Percentiles rank a stretch among this genome's conserved stretches.
Conservation (phyloP, 202 grass and related monocot genomes). For the Zoysia matrella region DNA sequence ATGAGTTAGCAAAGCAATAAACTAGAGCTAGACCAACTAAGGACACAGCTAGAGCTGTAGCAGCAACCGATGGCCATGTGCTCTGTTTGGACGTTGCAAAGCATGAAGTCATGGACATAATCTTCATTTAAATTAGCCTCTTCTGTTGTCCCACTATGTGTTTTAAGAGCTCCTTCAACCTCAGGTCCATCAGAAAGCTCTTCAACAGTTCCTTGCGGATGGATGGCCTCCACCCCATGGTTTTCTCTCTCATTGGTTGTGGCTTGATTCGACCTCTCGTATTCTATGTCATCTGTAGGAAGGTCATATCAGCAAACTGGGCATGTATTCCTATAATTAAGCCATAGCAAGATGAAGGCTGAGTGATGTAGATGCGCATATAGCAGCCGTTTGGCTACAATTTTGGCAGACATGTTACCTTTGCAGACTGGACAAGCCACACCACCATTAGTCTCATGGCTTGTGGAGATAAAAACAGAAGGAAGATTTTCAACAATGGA, state of each 20-base stretch:
- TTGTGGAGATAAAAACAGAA: conserved; percentile 61
- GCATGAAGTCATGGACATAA: neutral
- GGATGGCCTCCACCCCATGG: conserved; percentile 29
- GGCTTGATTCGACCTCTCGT: conserved; percentile 60
- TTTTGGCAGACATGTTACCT: conserved; percentile 54
- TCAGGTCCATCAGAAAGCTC: conserved; percentile 57
- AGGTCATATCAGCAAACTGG: conserved; percentile 84
- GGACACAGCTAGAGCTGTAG: conserved; percentile 72
- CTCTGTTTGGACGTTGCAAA: conserved; percentile 39
- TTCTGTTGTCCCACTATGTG: conserved; percentile 24
- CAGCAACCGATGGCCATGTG: conserved; percentile 46
- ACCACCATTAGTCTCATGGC: conserved; percentile 51
- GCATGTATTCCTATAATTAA: conserved; percentile 21
- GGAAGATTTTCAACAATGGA: conserved; percentile 60
- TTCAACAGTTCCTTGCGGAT: conserved; percentile 29
- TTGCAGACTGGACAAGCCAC: conserved; percentile 88
- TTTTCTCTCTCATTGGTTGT: conserved; percentile 33
- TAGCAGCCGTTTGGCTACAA: conserved; percentile 71
- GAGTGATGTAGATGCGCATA: conserved; percentile 86
- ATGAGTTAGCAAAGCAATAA: conserved; percentile 77
- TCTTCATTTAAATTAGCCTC: conserved; percentile 34
- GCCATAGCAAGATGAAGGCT: conserved; percentile 83
- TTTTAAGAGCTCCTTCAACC: conserved; percentile 39
- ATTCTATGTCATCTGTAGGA: conserved; percentile 76
- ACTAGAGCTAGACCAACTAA: conserved; percentile 79